Evolutionary conservation across 2,329 filamentous ascomycete species (phyloP).

Genomic region (Metarhizium guizhouense): DNA sequence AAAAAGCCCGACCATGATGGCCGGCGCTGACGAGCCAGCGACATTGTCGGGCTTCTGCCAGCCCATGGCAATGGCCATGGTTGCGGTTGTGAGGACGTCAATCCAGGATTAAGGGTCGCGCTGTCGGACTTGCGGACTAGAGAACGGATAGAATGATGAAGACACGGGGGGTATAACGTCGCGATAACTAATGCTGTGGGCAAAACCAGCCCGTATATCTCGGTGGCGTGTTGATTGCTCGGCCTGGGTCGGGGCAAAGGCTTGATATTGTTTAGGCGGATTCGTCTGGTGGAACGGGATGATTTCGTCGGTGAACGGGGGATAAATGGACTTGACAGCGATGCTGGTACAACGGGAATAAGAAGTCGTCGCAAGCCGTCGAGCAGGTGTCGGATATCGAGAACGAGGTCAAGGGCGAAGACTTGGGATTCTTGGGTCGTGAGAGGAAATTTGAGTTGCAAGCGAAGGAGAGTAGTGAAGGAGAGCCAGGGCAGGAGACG

Average conservation of each 20-base stretch:
- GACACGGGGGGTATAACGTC: neutral
- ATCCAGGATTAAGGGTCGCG: slow-evolving; percentile 27
- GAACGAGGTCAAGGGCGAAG: neutral
- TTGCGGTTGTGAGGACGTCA: slow-evolving; percentile 39
- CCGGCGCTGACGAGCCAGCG: slow-evolving; percentile 62
- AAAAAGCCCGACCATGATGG: slow-evolving; percentile 64
- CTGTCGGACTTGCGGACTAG: neutral
- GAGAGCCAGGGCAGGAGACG: neutral
- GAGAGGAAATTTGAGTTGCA: neutral
- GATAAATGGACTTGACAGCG: neutral
- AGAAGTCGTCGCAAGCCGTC: neutral
- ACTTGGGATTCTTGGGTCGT: neutral
- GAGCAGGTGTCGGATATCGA: neutral
- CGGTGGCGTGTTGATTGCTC: neutral
- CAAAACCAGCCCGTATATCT: neutral
- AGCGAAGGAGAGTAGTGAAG: neutral
- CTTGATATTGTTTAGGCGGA: neutral
- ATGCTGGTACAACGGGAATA: neutral
- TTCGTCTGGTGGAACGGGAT: neutral
- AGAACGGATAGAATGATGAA: neutral
- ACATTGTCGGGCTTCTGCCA: slow-evolving; percentile 70
- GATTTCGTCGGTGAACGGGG: neutral
- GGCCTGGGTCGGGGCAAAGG: neutral
- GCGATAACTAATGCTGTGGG: neutral
- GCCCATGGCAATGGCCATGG: slow-evolving; percentile 59